Conservation (phyloP, 495 filamentous ascomycete genomes). For the Penicillium steckii region DNA sequence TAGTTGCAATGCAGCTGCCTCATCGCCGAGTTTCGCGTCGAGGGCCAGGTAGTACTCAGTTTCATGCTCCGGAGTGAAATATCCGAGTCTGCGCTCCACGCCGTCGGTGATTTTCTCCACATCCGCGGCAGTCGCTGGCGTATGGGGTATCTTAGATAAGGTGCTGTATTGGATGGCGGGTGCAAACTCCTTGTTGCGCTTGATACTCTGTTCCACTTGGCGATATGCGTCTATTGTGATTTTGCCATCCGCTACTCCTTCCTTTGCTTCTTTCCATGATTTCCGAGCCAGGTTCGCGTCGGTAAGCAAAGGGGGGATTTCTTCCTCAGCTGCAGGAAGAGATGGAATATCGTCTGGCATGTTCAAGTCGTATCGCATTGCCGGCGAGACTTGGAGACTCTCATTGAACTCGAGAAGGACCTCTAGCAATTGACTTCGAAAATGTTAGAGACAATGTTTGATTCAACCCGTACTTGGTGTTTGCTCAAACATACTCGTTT, state of each 20-base stretch:
- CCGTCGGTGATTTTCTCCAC: constrained; percentile 15
- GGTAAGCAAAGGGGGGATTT: constrained; percentile 34
- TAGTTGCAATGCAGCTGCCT: constrained; percentile 36
- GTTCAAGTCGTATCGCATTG: constrained; percentile 64
- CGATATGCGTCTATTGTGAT: constrained; percentile 39
- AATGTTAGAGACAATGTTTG: constrained; percentile 16
- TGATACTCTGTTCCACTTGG: constrained; percentile 39
- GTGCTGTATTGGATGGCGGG: constrained; percentile 35
- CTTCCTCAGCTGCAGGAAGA: constrained; percentile 37
- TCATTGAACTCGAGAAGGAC: constrained; percentile 85
- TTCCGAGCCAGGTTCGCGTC: constrained; percentile 38
- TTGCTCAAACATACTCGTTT: constrained; percentile 63
- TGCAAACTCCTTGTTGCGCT: constrained; percentile 38
- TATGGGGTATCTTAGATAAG: constrained; percentile 34
- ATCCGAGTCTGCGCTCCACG: constrained; percentile 43
- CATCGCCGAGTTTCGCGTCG: constrained; percentile 62
- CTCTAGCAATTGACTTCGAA: constrained; percentile 69
- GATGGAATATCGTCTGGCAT: constrained; percentile 42
- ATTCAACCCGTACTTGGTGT: too few species aligned
- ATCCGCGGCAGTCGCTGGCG: constrained; percentile 14
- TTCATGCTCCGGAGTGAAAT: constrained; percentile 73
- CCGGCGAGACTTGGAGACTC: constrained; percentile 67
- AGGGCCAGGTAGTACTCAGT: constrained; percentile 74
- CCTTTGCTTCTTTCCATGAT: constrained; percentile 45
- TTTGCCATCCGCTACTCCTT: constrained; percentile 38